Base-by-base conservation (phyloP, 2,329 filamentous ascomycete genomes). In the Aspergillus sp. region DNA sequence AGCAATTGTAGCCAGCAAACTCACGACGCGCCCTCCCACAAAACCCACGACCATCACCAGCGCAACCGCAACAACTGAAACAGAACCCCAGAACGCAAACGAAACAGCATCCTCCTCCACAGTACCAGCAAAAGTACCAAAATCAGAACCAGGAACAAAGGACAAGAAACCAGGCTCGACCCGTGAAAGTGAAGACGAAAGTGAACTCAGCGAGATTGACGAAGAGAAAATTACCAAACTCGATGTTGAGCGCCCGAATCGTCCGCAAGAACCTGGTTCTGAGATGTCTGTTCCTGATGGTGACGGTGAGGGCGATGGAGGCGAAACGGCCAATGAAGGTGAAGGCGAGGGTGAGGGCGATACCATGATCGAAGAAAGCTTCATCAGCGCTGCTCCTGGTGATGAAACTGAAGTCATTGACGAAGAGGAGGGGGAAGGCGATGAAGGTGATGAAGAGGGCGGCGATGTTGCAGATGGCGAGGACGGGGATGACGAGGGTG, bases 131-230 rank as follows among this genome's bases (percentile, higher is more conserved):
- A 53, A 50, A 12, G 48, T 43, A 30, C 37, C 43, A 15, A 51
- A 45, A 23, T 41, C 53, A 12, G 48, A 47, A 44, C 22, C 47
- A 15, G 46, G 38, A 12, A 38, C 43, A 77, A 53, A 78, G 74
- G 50, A 71, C 60, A 76, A 64, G 42, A 78, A 73, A 58, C 55
- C 10, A 54, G 20, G 20, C 20, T 22, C 20, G 20, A 22, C 20
- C 20, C 58, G 10, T 65, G 65, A 41, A 64, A 63, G 15, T 65
- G 71, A 27, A 80, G 82, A 85, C 47, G 83, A 86, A 63, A 86
- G 82, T 59, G 83, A 86, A 52, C 70, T 86, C 0, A 86, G 82
- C 45, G 84, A 86, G 51, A 77, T 83, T 7, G 65, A 68, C 41
- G 66, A 67, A n/a, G 60, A 63, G 33, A 64, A 60, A 35, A 49